Evolutionary conservation across 768 basidiomycete genomes (phyloP).

Genomic region (Kondoa malvinella): DNA sequence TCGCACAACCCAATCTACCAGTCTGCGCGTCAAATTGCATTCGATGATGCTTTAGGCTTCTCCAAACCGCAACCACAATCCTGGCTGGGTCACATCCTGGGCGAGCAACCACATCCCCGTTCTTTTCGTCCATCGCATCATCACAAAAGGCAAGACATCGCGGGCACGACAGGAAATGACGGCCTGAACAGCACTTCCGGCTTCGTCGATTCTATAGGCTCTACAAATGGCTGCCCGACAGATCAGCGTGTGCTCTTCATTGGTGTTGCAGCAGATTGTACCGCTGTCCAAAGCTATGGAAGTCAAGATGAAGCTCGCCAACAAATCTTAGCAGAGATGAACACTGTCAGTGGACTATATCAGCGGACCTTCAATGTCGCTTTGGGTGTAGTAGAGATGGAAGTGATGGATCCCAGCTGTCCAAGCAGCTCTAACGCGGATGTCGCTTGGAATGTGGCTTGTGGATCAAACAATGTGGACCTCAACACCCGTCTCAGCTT

Average conservation of each 20-base stretch:
- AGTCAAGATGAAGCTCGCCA: constrained; percentile 49
- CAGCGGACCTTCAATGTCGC: constrained; percentile 64
- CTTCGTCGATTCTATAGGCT: constrained; percentile 53
- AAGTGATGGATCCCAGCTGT: constrained; percentile 53
- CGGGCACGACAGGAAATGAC: no score
- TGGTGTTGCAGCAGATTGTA: constrained; percentile 78
- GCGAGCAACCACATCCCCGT: constrained; percentile 40
- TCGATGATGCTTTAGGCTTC: constrained; percentile 23
- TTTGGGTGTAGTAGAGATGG: constrained; percentile 62
- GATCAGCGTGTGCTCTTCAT: constrained; percentile 57
- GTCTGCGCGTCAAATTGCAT: constrained; percentile 42
- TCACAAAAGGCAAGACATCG: constrained; percentile 22
- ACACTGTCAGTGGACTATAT: constrained; percentile 30
- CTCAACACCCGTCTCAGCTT: constrained; percentile 56
- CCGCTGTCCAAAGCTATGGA: constrained; percentile 51
- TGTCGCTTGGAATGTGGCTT: constrained; percentile 62
- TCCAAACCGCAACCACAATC: not conserved
- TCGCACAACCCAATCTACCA: constrained; percentile 33
- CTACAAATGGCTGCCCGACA: constrained; percentile 52
- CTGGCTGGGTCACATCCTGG: constrained; percentile 35
- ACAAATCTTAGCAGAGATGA: constrained; percentile 14
- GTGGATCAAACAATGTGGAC: constrained; percentile 34
- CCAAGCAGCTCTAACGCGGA: constrained; percentile 41
- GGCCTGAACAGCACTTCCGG: constrained; percentile 35
- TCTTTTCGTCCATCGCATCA: not conserved